Conservation (phyloP, 1,139 yeast genomes). For the Yamadazyma sp. region DNA sequence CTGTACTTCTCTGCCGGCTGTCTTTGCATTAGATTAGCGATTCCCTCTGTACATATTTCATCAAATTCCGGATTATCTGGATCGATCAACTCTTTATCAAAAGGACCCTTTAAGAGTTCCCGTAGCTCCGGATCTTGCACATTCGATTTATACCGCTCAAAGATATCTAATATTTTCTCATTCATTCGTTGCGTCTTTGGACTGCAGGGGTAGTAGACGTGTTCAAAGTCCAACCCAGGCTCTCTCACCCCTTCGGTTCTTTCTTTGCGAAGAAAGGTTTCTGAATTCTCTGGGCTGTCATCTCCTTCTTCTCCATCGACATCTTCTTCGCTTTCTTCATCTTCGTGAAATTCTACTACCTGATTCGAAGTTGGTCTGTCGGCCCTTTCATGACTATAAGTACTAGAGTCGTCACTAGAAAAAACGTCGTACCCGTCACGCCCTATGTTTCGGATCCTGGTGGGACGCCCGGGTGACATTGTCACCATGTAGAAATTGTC, state of each 20-base stretch:
- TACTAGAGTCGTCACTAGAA: too few species aligned
- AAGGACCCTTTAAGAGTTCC: neutral
- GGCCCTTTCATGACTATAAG: too few species aligned
- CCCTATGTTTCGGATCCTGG: neutral
- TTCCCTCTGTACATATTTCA: neutral
- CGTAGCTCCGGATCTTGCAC: too few species aligned
- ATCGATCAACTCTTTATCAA: neutral
- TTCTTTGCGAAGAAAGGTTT: neutral
- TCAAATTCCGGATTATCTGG: slow-evolving; percentile 1
- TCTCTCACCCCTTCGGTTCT: neutral
- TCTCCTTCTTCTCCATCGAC: neutral
- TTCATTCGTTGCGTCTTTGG: neutral
- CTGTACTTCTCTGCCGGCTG: slow-evolving; percentile 6
- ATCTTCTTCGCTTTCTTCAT: neutral
- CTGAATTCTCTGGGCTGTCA: neutral
- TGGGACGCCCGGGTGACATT: neutral
- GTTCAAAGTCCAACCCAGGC: neutral
- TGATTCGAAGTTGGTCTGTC: too few species aligned
- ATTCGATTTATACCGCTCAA: too few species aligned
- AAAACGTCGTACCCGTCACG: too few species aligned
- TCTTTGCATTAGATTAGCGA: neutral
- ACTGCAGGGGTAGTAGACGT: neutral
- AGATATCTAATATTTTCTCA: neutral
- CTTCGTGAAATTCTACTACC: too few species aligned
- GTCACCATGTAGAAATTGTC: slow-evolving; percentile 23